Conservation (phyloP, 306 rosid species). For the Calophaca sinica region DNA sequence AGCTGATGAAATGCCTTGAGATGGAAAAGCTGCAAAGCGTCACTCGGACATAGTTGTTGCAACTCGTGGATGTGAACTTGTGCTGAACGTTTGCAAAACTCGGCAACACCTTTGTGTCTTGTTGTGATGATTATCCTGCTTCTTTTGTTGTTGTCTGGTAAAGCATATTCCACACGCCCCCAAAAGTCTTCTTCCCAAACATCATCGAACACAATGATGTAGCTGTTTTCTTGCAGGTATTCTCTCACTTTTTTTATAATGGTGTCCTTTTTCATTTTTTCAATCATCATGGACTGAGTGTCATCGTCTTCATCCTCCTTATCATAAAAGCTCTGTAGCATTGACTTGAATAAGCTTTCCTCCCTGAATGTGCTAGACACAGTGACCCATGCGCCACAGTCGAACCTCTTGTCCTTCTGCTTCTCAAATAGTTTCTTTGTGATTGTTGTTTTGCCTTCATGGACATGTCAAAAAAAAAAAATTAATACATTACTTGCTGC, state of each 20-base stretch:
- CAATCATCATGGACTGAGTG: background rate
- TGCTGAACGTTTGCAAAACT: constrained; percentile 11
- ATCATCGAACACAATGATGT: constrained; percentile 35
- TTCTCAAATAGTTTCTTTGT: background rate
- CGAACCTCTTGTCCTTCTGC: constrained; percentile 1
- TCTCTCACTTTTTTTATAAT: background rate
- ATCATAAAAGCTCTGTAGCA: background rate
- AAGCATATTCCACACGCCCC: constrained; percentile 10
- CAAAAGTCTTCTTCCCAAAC: constrained; percentile 28
- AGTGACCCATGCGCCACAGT: constrained; percentile 15
- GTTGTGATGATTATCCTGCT: background rate
- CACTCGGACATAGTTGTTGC: background rate
- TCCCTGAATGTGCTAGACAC: background rate
- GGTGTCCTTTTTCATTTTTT: background rate
- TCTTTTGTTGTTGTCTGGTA: constrained; percentile 8
- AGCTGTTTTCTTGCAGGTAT: background rate
- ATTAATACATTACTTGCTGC: too few relatives aligned
- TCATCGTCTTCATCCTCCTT: background rate
- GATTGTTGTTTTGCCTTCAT: constrained; percentile 28
- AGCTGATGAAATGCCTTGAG: background rate
- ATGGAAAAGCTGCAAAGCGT: background rate
- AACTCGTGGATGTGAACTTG: background rate
- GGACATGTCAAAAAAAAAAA: background rate
- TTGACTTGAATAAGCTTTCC: background rate
- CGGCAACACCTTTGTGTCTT: constrained; percentile 3